Percentiles rank a stretch among this genome's conserved stretches.
These are phyloP conservation scores for Globisporangium carolinianum DNA, from an alignment of 352 stramenopile species.

Conservation along the genomic window DNA sequence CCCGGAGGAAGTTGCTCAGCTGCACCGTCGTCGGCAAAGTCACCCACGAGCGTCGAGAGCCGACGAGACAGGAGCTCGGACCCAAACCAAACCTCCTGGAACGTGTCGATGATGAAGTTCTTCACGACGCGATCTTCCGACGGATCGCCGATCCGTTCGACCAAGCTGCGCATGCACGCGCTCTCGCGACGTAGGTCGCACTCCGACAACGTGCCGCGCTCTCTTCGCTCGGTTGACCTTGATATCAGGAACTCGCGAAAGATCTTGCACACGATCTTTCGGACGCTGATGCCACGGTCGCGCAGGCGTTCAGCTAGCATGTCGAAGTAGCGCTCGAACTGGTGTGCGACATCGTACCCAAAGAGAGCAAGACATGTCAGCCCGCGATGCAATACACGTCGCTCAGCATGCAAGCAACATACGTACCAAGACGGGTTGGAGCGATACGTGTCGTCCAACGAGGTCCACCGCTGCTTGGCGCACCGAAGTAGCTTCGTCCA, in stretches of 20 bases:
- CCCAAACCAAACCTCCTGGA: slow-evolving; percentile 85
- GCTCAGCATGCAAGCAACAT: not conserved
- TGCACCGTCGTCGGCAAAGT: slow-evolving; percentile 29
- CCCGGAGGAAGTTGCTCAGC: slow-evolving; percentile 33
- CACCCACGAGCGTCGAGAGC: slow-evolving; percentile 19
- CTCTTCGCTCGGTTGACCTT: slow-evolving; percentile 2
- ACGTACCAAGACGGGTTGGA: slow-evolving; percentile 73
- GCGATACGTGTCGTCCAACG: slow-evolving; percentile 71
- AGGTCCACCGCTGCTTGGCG: slow-evolving; percentile 79
- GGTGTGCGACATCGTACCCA: not conserved
- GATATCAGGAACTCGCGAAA: slow-evolving; percentile 46
- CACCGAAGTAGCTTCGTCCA: slow-evolving; percentile 74
- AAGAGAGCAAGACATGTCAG: not conserved
- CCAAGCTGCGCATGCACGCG: slow-evolving; percentile 62
- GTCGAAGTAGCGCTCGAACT: slow-evolving; percentile 83
- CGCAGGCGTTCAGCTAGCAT: slow-evolving; percentile 62
- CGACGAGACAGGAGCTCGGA: slow-evolving; percentile 37
- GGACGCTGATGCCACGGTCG: slow-evolving; percentile 82
- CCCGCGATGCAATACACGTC: too few relatives aligned
- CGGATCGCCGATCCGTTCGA: slow-evolving; percentile 67
- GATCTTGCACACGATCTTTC: slow-evolving; percentile 82
- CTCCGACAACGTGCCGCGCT: slow-evolving; percentile 10
- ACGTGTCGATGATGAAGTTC: slow-evolving; percentile 81
- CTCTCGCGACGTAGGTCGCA: slow-evolving; percentile 46
- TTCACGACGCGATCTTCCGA: slow-evolving; percentile 73